Base-by-base conservation (phyloP, 257 asterid genomes). In the Avicennia marina region DNA sequence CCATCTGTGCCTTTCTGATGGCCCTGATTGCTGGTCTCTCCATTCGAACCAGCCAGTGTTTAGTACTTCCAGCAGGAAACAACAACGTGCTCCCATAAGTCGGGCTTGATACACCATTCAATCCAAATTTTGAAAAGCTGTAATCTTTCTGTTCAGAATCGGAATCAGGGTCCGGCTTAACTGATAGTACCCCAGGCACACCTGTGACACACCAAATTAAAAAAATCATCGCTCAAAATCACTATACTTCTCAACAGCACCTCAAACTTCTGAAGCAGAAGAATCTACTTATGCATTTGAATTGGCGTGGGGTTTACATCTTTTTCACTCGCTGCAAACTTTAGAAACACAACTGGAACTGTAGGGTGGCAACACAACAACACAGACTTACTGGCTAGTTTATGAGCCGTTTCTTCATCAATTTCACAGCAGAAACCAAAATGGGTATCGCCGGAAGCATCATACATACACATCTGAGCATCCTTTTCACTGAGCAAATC, bases 371-470 rank as follows among this genome's bases (percentile, higher is more conserved):
- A 11, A 40, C 16, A 2, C 32, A 63, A 43, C 24, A 69, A 44
- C 20, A 51, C 45, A 15, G 11, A 39, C 68, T 11, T 79, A 90
- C 98, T 58, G 0, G 88, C 90, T 50, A 88, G 78, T 71, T 71
- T 68, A 42, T 56, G 62, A 64, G 94, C 94, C 42, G 62, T 62
- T 57, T 72, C 81, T 34, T 69, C 73, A 71, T 85, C 93, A 75
- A 91, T 75, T 56, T 83, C 94, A 60, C 96, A 91, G 81, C 94
- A 91, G 72, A 91, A 91, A 57, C 95, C 96, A 65, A 79, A 80
- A 67, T 71, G 70, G 17, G 75, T 56, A 40, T 70, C 55, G 56
- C 71, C 79, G 10, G 95, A 88, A 71, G 82, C 95, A 77, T 85
- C 81, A 74, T 88, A 88, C 39, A 88, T 81, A 62, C 97, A 75